Conservation (phyloP, 23 red algal genomes). For the Porphyridium purpureum region DNA sequence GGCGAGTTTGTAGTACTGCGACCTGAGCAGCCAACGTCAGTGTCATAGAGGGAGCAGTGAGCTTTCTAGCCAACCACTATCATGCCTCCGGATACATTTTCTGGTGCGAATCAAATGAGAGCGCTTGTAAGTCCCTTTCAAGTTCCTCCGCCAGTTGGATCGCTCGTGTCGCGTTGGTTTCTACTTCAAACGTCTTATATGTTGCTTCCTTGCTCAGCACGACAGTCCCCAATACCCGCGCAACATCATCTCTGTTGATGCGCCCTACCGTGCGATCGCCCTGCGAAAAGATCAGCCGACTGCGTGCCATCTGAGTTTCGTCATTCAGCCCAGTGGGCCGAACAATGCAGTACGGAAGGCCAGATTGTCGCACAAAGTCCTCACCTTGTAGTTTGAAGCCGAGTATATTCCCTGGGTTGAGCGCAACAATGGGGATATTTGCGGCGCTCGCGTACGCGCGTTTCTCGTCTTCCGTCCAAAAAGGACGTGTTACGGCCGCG, state of each 20-base stretch:
- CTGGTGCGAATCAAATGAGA: too few relatives aligned
- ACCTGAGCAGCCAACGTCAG: too few relatives aligned
- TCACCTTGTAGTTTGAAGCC: constrained; percentile 25
- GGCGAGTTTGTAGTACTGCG: too few relatives aligned
- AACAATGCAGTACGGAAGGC: constrained; percentile 29
- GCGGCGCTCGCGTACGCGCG: constrained; percentile 8
- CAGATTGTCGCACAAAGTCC: constrained; percentile 13
- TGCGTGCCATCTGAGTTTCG: background rate
- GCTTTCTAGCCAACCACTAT: too few relatives aligned
- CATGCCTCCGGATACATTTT: too few relatives aligned
- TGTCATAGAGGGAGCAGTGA: too few relatives aligned
- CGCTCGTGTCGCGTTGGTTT: background rate
- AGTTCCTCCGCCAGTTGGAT: too few relatives aligned
- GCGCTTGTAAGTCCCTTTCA: too few relatives aligned
- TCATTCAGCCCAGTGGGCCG: constrained; percentile 24
- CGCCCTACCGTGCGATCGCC: constrained; percentile 29
- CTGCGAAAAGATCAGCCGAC: constrained; percentile 14
- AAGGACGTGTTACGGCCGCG: constrained; percentile 41
- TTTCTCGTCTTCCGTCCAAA: constrained; percentile 13
- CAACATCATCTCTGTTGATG: constrained; percentile 11
- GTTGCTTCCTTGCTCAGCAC: constrained; percentile 1
- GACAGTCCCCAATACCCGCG: constrained; percentile 9
- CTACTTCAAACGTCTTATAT: constrained; percentile 35
- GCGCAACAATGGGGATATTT: constrained; percentile 39
- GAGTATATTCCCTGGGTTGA: constrained; percentile 35